Evolutionary conservation across 2,329 filamentous ascomycete genomes (phyloP), one percentile per base, ranked within the genome.

Genomic region (Alternaria solani): DNA sequence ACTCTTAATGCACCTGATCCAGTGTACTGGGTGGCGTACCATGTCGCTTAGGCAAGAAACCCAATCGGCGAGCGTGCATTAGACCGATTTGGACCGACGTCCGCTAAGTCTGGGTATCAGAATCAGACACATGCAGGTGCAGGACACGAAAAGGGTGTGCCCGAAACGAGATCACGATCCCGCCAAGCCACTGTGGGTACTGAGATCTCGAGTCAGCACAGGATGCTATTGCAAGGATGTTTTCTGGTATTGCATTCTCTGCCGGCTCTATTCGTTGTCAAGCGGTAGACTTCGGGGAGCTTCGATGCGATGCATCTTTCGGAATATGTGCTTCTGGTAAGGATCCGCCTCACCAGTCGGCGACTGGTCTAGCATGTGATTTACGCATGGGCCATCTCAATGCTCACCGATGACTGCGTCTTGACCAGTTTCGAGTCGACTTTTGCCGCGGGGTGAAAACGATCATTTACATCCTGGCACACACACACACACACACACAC

Each of bases 31-130:
- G 34, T 43, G 18, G 39, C 47, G 51, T 43, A 51, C 62, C 57
- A 61, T 57, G 64, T 65, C 62, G 64, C 59, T 65, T 65, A 67
- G 54, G 62, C 62, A 61, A 51, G 55, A 42, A n/a, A 44, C 47
- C 57, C 48, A 48, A 64, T 66, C 42, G 43, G 51, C 25, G 46
- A 48, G 12, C 14, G n/a, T 30, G 32, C 39, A 63, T 63, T 62
- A 63, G 55, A 59, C 60, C 52, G 34, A 28, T 63, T 65, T 49
- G 61, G 57, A 42, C 41, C 20, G 23, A 39, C 51, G 42, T 48
- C 52, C 57, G 51, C 49, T 59, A 51, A 62, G 57, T 55, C 46
- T 39, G 46, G 57, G 51, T 64, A 56, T 55, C 44, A 61, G 46
- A 49, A 46, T 59, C 28, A 53, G 49, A 51, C 51, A 46, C 59